Evolutionary conservation across 176 grass and related monocot genomes (phyloP).

Genomic region (Aegilops umbellulata): DNA sequence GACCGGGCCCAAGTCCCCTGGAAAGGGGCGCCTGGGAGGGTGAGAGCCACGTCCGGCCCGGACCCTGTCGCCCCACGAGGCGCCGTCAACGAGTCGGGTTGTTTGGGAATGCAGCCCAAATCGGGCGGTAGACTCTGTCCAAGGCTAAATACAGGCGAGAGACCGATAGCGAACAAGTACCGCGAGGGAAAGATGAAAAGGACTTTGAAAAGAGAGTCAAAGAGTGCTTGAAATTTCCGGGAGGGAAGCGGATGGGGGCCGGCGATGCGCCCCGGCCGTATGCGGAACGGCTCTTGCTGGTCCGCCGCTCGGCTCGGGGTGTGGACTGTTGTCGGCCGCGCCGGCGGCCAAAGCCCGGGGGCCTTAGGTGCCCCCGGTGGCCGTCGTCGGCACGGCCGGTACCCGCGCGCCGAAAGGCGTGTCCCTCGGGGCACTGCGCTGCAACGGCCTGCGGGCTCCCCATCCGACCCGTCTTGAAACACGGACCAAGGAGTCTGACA

Average conservation of each 20-base stretch:
- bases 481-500: slow-evolving; percentile 65
- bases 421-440: neutral
- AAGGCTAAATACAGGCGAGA: slow-evolving; percentile 66
- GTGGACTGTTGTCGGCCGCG: neutral
- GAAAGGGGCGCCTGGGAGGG: slow-evolving; percentile 51
- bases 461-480: slow-evolving; percentile 80
- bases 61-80: slow-evolving; percentile 56
- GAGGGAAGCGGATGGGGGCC: slow-evolving; percentile 83
- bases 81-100: slow-evolving; percentile 50
- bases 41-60: slow-evolving; percentile 54
- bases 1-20: slow-evolving; percentile 27
- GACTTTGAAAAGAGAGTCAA: slow-evolving; percentile 92
- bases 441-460: slow-evolving; percentile 42
- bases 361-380: neutral
- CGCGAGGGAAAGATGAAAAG: slow-evolving; percentile 83
- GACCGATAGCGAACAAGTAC: slow-evolving; percentile 75
- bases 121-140: slow-evolving; percentile 58
- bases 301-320: neutral
- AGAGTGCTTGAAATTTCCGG: slow-evolving; percentile 79
- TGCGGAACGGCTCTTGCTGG: slow-evolving; percentile 25
- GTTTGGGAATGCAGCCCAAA: slow-evolving; percentile 64
- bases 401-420: neutral
- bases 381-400: neutral
- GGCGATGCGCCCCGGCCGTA: slow-evolving; percentile 34
- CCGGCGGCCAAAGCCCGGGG: slow-evolving; percentile 16